Conservation (phyloP, 192 early-diverging fungal species). For the Ambispora gerdemannii region DNA sequence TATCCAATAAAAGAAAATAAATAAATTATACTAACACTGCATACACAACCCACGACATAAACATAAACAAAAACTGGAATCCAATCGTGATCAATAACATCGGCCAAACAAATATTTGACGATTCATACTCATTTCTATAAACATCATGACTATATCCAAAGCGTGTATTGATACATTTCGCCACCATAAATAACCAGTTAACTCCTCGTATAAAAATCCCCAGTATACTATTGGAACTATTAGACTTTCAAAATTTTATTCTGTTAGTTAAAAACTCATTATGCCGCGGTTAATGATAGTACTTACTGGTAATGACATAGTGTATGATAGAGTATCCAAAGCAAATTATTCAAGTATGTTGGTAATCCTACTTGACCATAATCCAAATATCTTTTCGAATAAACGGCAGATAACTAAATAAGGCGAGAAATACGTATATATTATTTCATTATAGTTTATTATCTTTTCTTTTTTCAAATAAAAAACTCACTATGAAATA, state of each 20-base stretch:
- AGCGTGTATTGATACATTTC: constrained; percentile 1
- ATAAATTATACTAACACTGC: constrained; percentile 36
- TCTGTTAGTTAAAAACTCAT: not conserved
- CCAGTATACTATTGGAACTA: constrained; percentile 12
- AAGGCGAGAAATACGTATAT: not conserved
- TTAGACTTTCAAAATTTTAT: not conserved
- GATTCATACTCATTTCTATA: not conserved
- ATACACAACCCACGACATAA: constrained; percentile 33
- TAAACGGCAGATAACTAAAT: not conserved
- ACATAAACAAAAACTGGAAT: constrained; percentile 35
- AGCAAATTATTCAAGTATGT: not conserved
- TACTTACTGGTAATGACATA: not conserved
- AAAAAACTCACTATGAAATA: constrained; percentile 5
- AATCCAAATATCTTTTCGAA: not conserved
- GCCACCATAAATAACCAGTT: not conserved
- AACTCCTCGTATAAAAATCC: not conserved
- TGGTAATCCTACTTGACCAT: not conserved
- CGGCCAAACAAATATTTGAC: not conserved
- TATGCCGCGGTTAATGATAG: too few species aligned
- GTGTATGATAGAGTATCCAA: not conserved
- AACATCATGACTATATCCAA: not conserved
- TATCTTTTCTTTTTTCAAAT: not conserved
- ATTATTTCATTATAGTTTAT: not conserved
- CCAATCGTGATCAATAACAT: not conserved
- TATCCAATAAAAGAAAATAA: too few species aligned